phyloP scores from a whole-genome alignment of 441 rosid genomes.

The Euphorbia neoarborescens region DNA sequence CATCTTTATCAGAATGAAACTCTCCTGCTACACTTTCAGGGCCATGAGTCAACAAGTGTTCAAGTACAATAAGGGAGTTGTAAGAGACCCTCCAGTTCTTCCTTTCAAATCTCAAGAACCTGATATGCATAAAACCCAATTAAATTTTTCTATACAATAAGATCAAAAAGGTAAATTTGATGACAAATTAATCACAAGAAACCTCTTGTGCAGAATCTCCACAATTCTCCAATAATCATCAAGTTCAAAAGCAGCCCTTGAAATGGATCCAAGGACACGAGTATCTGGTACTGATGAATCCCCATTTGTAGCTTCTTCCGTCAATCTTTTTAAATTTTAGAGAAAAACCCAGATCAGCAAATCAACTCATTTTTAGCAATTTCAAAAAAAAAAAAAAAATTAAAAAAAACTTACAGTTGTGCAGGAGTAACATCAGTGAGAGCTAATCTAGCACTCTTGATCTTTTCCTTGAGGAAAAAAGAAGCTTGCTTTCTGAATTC shows the following conservation, averaged over 20 bases:
- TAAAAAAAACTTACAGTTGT: constrained; percentile 43
- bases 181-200: neutral
- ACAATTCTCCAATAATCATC: constrained; percentile 81
- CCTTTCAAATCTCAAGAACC: constrained; percentile 60
- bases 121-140: constrained; percentile 14
- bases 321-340: constrained; percentile 39
- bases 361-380: neutral
- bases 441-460: constrained; percentile 76
- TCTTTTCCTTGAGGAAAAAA: constrained; percentile 80
- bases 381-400: neutral
- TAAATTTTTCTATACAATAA: neutral
- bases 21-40: constrained; percentile 80
- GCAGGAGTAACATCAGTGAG: constrained; percentile 84
- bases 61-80: constrained; percentile 63
- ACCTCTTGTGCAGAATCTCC: constrained; percentile 75
- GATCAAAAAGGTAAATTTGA: neutral
- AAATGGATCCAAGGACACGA: constrained; percentile 55
- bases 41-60: constrained; percentile 79
- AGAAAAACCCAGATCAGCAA: constrained; percentile 17
- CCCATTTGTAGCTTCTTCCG: constrained; percentile 77
- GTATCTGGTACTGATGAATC: constrained; percentile 59
- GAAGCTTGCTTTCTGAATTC: constrained; percentile 81
- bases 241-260: constrained; percentile 83
- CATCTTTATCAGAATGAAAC: constrained; percentile 52
- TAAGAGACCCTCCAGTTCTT: constrained; percentile 75